phyloP scores from a whole-genome alignment of 169 alveolate genomes.

The Plasmodium billcollinsi region DNA sequence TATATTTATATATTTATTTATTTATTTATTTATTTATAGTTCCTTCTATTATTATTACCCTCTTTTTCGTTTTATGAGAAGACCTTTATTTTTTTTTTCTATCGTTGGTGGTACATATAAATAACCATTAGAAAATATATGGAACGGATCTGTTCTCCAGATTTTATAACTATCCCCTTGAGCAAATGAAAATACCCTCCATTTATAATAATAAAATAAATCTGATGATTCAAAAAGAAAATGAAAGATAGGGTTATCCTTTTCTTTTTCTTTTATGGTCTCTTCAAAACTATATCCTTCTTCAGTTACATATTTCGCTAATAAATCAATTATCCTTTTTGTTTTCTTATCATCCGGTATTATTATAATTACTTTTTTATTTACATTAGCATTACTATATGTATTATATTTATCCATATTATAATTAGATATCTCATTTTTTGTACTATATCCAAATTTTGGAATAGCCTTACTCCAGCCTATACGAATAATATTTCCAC shows the following conservation, averaged over 20 bases:
- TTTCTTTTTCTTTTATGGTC: slow-evolving; percentile 53
- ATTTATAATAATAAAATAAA: slow-evolving; percentile 64
- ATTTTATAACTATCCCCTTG: slow-evolving; percentile 77
- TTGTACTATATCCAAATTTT: slow-evolving; percentile 10
- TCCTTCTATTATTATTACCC: slow-evolving; percentile 3
- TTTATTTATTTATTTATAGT: not conserved
- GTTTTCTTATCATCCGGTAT: slow-evolving; percentile 79
- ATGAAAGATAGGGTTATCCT: slow-evolving; percentile 41
- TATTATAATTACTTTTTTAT: slow-evolving; percentile 76
- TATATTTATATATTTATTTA: not conserved
- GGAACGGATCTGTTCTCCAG: slow-evolving; percentile 76
- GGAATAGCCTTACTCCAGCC: slow-evolving; percentile 83
- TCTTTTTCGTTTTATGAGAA: slow-evolving; percentile 22
- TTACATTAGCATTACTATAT: not conserved
- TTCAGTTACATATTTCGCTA: slow-evolving; percentile 83
- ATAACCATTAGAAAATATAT: slow-evolving; percentile 64
- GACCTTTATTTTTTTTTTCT: slow-evolving; percentile 22
- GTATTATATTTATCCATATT: slow-evolving; percentile 21
- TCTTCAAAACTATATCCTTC: slow-evolving; percentile 75
- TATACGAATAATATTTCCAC: slow-evolving; percentile 86
- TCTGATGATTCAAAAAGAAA: slow-evolving; percentile 67
- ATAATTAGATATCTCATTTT: slow-evolving; percentile 15
- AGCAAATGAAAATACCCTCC: slow-evolving; percentile 76
- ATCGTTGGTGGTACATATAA: slow-evolving; percentile 59
- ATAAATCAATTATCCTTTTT: slow-evolving; percentile 80